Evolutionary conservation across 495 filamentous ascomycete species (phyloP), one percentile per base, ranked within the genome.

Genomic region (Penicillium tannophilum): DNA sequence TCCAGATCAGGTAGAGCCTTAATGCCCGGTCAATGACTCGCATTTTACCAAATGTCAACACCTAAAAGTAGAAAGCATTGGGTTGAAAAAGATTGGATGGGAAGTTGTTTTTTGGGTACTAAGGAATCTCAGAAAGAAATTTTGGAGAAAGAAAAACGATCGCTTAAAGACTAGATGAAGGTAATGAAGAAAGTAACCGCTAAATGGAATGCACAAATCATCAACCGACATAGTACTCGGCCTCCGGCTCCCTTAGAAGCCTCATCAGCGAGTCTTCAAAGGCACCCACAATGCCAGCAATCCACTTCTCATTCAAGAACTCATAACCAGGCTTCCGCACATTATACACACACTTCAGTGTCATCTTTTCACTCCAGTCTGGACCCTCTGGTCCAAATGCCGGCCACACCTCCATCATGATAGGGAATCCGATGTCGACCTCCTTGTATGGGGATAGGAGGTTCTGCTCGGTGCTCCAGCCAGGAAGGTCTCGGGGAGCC

Each of bases 391-490:
- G n/a, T 8, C n/a, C 23, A 16, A 17, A 31, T 19, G 26, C 47
- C 8, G 47, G 47, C 47, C 47, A 50, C 26, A 50, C 26, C 26
- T 50, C 47, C 23, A 50, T 50, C 47, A 50, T 30, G 16, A 50
- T 50, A 1, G 47, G 47, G 24, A 30, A 30, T 9, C 47, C 47
- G 16, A 30, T 30, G 8, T 50, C 30, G 6, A 35, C 24, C 6
- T 50, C 47, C n/a, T 50, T 50, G 6, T 35, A 50, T 3, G 47
- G 47, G 19, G 14, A 20, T 14, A 30, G 28, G 14, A 50, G 47
- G n/a, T 50, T 30, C 7, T 50, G 26, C 8, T 50, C 47, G 30
- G 17, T 10, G 26, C 26, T 50, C 26, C 24, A 50, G 17, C 47
- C 47, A 17, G 47, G 47, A 0, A 50, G 17, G 23, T 46, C 43